Evolutionary conservation across 2,329 filamentous ascomycete genomes (phyloP).

Genomic region (Botrytis tulipae): DNA sequence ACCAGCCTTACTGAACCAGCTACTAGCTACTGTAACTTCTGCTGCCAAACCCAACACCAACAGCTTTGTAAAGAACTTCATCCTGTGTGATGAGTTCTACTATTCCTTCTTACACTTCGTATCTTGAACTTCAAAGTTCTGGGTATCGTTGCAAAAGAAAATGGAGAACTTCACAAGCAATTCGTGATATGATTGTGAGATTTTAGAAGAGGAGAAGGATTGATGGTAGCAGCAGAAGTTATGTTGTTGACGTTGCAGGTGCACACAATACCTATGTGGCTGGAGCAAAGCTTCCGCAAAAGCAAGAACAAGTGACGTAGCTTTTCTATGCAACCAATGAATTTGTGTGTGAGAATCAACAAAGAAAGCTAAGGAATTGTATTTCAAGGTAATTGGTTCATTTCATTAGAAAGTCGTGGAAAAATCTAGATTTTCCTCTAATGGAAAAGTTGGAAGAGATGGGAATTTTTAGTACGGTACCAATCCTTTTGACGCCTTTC

Average conservation of each 20-base stretch:
- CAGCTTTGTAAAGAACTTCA: conserved; percentile 75
- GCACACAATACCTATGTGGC: conserved; percentile 12
- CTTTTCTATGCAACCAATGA: not conserved
- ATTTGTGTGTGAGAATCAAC: not conserved
- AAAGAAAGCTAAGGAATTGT: not conserved
- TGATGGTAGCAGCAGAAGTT: not conserved
- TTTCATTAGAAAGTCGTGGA: not conserved
- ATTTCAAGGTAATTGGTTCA: not conserved
- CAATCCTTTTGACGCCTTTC: not conserved
- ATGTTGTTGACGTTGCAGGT: conserved; percentile 7
- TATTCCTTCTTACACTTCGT: not conserved
- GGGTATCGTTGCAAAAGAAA: not conserved
- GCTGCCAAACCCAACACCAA: conserved; percentile 71
- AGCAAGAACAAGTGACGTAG: conserved; percentile 1
- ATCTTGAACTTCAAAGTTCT: not conserved
- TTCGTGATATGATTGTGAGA: not conserved
- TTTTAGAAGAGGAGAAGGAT: not conserved
- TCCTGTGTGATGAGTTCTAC: conserved; percentile 40
- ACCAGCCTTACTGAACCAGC: conserved; percentile 87
- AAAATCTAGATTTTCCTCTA: conserved; percentile 8
- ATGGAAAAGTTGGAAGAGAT: conserved; percentile 19
- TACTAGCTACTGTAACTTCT: conserved; percentile 68
- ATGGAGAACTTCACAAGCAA: not conserved
- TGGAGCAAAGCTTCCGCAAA: conserved; percentile 15
- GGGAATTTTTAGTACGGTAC: not conserved